phyloP scores from a whole-genome alignment of 202 grass and related monocot species.

The Eragrostis tef region DNA sequence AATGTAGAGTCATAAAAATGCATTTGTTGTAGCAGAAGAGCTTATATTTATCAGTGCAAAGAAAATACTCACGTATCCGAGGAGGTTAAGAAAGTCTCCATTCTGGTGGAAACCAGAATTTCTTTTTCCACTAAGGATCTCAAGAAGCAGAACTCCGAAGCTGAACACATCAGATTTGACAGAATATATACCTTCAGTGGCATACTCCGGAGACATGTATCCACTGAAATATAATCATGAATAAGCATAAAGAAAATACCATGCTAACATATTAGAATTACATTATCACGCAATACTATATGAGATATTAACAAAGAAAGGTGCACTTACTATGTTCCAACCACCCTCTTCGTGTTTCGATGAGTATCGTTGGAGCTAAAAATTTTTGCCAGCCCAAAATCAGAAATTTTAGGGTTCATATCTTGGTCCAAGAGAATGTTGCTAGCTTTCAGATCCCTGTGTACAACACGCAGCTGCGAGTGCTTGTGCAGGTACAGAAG shows the following conservation, averaged over 20 bases:
- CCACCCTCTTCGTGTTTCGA: constrained; percentile 36
- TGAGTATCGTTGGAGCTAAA: constrained; percentile 40
- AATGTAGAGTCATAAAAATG: not conserved
- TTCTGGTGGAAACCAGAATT: constrained; percentile 38
- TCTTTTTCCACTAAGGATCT: constrained; percentile 50
- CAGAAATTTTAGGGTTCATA: constrained; percentile 53
- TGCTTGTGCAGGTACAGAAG: constrained; percentile 46
- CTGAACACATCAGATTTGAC: constrained; percentile 52
- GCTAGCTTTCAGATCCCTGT: constrained; percentile 52
- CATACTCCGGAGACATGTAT: constrained; percentile 50
- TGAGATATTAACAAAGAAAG: not conserved
- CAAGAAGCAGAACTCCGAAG: constrained; percentile 48
- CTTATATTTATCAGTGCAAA: not conserved
- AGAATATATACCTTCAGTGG: constrained; percentile 44
- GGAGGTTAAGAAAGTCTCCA: constrained; percentile 46
- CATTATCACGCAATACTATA: not conserved
- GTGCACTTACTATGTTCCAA: constrained; percentile 49
- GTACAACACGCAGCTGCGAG: constrained; percentile 39
- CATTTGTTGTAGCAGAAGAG: not conserved
- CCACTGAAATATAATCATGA: constrained; percentile 36
- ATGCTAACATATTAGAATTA: not conserved
- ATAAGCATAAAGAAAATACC: not conserved
- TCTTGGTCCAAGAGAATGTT: constrained; percentile 49
- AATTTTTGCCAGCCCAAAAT: constrained; percentile 52
- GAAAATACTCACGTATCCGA: constrained; percentile 49